phyloP scores from a whole-genome alignment of 352 stramenopile genomes.

The Globisporangium recalcitrans region DNA sequence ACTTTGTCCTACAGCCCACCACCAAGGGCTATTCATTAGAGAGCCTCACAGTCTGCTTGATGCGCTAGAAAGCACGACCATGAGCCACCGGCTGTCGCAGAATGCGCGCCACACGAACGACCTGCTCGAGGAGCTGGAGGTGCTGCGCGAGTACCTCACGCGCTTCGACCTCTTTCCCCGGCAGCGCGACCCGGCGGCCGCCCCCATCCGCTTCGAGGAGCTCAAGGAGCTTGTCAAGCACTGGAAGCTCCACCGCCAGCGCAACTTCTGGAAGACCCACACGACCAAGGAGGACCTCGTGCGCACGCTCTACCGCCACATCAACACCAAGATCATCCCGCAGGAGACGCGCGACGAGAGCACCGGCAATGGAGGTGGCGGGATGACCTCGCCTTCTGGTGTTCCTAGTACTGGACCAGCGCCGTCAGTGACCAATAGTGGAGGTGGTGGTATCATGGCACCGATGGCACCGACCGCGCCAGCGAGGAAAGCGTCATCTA shows the following conservation, averaged over 20 bases:
- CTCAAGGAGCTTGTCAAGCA: conserved; percentile 88
- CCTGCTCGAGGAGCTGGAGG: conserved; percentile 76
- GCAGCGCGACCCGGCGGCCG: conserved; percentile 62
- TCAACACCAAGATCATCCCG: conserved; percentile 83
- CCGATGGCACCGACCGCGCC: conserved; percentile 31
- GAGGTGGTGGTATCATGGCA: not conserved
- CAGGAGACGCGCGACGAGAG: conserved; percentile 51
- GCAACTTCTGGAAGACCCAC: conserved; percentile 90
- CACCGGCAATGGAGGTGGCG: conserved; percentile 10
- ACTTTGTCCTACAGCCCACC: not conserved
- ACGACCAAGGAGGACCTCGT: conserved; percentile 87
- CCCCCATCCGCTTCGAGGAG: conserved; percentile 86
- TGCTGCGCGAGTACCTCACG: conserved; percentile 81
- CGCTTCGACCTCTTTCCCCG: conserved; percentile 73
- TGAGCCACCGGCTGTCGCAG: conserved; percentile 81
- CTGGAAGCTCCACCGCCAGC: conserved; percentile 87
- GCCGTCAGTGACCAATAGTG: conserved; percentile 5
- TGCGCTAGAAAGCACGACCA: conserved; percentile 15
- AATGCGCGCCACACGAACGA: conserved; percentile 80
- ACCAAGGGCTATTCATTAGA: not conserved
- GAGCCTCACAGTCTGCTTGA: not conserved
- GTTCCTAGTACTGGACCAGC: not conserved
- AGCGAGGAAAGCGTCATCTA: conserved; percentile 30
- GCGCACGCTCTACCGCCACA: conserved; percentile 77
- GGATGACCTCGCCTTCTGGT: conserved; percentile 16